Conservation (phyloP, 225 moss, liverwort and hornwort species). For the Polytrichum formosum region DNA sequence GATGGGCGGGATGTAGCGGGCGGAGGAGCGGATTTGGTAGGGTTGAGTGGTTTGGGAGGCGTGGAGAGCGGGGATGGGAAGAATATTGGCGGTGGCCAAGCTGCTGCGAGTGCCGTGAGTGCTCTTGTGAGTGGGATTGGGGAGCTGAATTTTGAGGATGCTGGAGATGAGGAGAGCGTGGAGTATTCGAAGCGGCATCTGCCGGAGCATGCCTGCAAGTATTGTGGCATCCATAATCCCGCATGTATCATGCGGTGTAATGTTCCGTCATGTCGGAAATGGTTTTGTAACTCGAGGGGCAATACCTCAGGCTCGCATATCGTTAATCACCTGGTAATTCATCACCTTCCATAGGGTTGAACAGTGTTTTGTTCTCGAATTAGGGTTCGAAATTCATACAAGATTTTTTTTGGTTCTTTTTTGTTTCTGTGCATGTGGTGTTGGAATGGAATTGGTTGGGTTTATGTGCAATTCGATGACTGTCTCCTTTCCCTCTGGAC, state of each 20-base stretch:
- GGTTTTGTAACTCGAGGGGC: constrained; percentile 74
- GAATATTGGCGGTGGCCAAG: constrained; percentile 49
- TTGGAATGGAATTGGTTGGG: background rate
- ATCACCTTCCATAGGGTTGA: constrained; percentile 2
- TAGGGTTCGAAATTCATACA: constrained; percentile 21
- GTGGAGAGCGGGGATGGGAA: constrained; percentile 21
- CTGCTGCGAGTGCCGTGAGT: constrained; percentile 27
- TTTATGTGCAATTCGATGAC: background rate
- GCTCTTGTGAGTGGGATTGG: constrained; percentile 57
- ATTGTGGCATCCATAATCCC: constrained; percentile 83
- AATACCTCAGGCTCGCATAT: constrained; percentile 99
- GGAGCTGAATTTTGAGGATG: constrained; percentile 94
- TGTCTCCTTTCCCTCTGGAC: background rate
- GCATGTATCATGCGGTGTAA: constrained; percentile 66
- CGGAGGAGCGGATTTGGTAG: constrained; percentile 24
- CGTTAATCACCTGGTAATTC: constrained; percentile 87
- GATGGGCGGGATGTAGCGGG: constrained; percentile 34
- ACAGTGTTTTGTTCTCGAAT: constrained; percentile 5
- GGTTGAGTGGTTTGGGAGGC: constrained; percentile 17
- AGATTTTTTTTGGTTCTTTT: background rate
- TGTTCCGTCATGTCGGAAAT: constrained; percentile 57
- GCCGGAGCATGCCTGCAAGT: constrained; percentile 99
- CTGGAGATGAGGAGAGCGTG: constrained; percentile 78
- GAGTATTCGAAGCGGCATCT: constrained; percentile 95
- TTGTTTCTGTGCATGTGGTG: background rate